phyloP scores from a whole-genome alignment of 495 filamentous ascomycete genomes.

The Neurospora terricola region DNA sequence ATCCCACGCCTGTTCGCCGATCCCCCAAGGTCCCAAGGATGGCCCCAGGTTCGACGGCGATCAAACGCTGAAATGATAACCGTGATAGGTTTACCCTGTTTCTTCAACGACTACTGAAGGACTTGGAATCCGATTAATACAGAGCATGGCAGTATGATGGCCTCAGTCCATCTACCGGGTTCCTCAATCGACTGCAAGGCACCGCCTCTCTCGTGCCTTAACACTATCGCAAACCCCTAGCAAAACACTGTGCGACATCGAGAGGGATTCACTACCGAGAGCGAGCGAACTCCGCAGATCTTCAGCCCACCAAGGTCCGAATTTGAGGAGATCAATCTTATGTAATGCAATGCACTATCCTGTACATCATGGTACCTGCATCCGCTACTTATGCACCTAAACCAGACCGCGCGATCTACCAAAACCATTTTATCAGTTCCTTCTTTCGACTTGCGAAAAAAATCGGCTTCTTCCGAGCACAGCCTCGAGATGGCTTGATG shows the following conservation, averaged over 20 bases:
- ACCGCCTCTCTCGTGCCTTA: neutral
- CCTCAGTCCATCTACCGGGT: neutral
- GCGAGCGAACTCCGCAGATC: neutral
- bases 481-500: neutral
- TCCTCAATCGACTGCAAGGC: neutral
- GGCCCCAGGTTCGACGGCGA: neutral
- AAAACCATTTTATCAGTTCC: no score
- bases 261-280: neutral
- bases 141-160: neutral
- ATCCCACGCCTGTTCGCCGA: neutral
- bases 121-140: neutral
- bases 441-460: no score
- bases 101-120: neutral
- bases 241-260: neutral
- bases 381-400: neutral
- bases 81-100: neutral
- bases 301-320: neutral
- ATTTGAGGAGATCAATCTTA: neutral
- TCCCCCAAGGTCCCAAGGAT: neutral
- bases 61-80: neutral
- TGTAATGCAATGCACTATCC: neutral
- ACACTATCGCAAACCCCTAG: neutral
- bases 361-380: neutral
- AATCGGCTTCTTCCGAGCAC: neutral
- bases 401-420: neutral